Evolutionary conservation across 192 early-diverging fungal species (phyloP), one percentile per base, ranked within the genome.

Genomic region (Backusella sp.): DNA sequence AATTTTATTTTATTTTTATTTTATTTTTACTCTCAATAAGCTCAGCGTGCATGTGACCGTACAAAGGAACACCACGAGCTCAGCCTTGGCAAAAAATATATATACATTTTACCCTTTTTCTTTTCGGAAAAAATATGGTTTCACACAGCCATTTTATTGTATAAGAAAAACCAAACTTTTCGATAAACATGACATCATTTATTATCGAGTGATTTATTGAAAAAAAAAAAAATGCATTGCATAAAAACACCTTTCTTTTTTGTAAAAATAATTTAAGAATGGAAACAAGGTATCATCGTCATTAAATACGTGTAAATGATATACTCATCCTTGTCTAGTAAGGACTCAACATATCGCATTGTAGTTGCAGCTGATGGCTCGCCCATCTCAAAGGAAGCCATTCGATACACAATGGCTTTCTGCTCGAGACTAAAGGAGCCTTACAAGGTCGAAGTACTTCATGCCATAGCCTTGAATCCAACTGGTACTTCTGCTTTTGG

Each of bases 391-490:
- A 72, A 49, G 34, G 44, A 72, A 32, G 70, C 70, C 2, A 72
- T 72, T 17, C 15, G 12, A 17, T 72, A 44, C 30, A 19, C 70
- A 11, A 11, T 72, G 26, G 0, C 42, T 12, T 32, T 72, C 15
- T 72, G 44, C 15, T 30, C 28, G 17, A 23, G 70, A 46, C 26
- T 72, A 46, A 30, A 17, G 26, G 70, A 44, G 15, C 39, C 37
- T 28, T 30, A 72, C 28, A 28, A 72, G 14, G 28, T 72, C 1
- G 26, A 72, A 30, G 44, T 72, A 5, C 2, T 72, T 17, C 30
- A 72, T 44, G 70, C 46, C 44, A 28, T 72, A 11, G 3, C 39
- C 4, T 44, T 72, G 26, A 72, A 72, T 46, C 70, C 70, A 15
- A 72, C 30, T 7, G 41, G 26, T 3, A 44, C 39, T 30, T 46